Evolutionary conservation across 2,329 filamentous ascomycete species (phyloP).

Genomic region (Aspergillus quadricinctus): DNA sequence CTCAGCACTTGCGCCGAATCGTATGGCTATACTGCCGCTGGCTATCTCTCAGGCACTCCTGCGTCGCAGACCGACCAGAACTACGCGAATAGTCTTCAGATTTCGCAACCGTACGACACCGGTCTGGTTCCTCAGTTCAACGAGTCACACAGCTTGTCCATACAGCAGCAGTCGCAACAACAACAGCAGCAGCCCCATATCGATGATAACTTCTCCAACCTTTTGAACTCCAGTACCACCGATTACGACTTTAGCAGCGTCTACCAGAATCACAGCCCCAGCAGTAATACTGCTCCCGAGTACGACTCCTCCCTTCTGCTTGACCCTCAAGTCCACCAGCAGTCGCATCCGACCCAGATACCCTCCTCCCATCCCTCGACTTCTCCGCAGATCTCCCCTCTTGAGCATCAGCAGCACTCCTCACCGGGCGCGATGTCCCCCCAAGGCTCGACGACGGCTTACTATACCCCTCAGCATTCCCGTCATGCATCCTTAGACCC

Average conservation of each 20-base stretch:
- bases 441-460: slow-evolving; percentile 50
- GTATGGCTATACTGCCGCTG: slow-evolving; percentile 31
- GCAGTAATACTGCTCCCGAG: slow-evolving; percentile 27
- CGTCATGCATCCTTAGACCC: slow-evolving; percentile 60
- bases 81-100: slow-evolving; percentile 31
- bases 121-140: slow-evolving; percentile 34
- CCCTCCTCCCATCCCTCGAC: slow-evolving; percentile 50
- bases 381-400: slow-evolving; percentile 54
- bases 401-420: slow-evolving; percentile 48
- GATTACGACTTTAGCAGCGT: slow-evolving; percentile 37
- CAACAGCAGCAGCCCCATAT: slow-evolving; percentile 1
- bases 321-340: slow-evolving; percentile 38
- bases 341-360: slow-evolving; percentile 35
- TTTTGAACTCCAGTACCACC: slow-evolving; percentile 35
- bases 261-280: slow-evolving; percentile 32
- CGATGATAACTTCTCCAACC: slow-evolving; percentile 36
- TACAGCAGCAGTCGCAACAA: slow-evolving; percentile 17
- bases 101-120: slow-evolving; percentile 36
- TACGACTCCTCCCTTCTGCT: slow-evolving; percentile 38
- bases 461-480: slow-evolving; percentile 53
- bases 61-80: slow-evolving; percentile 31
- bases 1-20: slow-evolving; percentile 28
- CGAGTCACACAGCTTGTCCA: slow-evolving; percentile 24
- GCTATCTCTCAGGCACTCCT: slow-evolving; percentile 32
- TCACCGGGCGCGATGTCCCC: slow-evolving; percentile 53